These are phyloP conservation scores for Astrothelium subdiscretum DNA, from an alignment of 495 filamentous ascomycete species.

Conservation along the genomic window DNA sequence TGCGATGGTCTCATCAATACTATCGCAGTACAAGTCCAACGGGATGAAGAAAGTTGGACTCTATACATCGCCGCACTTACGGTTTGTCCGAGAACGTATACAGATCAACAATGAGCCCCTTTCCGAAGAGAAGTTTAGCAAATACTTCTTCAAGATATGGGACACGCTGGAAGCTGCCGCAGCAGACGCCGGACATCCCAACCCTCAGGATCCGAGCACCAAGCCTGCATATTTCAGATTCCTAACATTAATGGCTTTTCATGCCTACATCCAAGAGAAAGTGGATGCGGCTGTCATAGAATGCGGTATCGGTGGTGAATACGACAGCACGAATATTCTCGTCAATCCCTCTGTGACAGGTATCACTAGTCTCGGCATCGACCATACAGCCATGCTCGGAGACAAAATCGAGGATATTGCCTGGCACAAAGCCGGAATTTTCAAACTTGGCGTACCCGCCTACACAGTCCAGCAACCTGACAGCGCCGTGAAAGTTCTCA, in stretches of 20 bases:
- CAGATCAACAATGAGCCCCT: conserved; percentile 67
- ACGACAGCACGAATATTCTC: conserved; percentile 89
- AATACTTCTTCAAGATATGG: conserved; percentile 86
- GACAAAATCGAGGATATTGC: conserved; percentile 81
- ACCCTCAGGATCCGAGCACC: conserved; percentile 31
- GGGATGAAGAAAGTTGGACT: conserved; percentile 55
- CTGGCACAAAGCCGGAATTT: conserved; percentile 93
- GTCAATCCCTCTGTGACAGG: conserved; percentile 57
- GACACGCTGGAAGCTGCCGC: conserved; percentile 53
- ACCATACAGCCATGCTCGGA: conserved; percentile 72
- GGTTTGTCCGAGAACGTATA: conserved; percentile 81
- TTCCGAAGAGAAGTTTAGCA: conserved; percentile 63
- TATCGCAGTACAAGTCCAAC: conserved; percentile 40
- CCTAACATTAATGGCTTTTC: conserved; percentile 80
- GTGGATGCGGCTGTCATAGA: conserved; percentile 81
- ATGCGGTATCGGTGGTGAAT: conserved; percentile 87
- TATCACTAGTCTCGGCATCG: conserved; percentile 80
- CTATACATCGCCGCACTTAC: conserved; percentile 80
- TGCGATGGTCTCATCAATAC: conserved; percentile 53
- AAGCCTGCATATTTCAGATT: conserved; percentile 89
- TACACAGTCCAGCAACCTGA: conserved; percentile 65
- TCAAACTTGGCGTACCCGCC: conserved; percentile 58
- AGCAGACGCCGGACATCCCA: conserved; percentile 32
- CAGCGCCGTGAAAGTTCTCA: conserved; percentile 55
- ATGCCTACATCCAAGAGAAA: conserved; percentile 69